Evolutionary conservation across 495 filamentous ascomycete genomes (phyloP).

Genomic region (Hypoxylon intermedium): DNA sequence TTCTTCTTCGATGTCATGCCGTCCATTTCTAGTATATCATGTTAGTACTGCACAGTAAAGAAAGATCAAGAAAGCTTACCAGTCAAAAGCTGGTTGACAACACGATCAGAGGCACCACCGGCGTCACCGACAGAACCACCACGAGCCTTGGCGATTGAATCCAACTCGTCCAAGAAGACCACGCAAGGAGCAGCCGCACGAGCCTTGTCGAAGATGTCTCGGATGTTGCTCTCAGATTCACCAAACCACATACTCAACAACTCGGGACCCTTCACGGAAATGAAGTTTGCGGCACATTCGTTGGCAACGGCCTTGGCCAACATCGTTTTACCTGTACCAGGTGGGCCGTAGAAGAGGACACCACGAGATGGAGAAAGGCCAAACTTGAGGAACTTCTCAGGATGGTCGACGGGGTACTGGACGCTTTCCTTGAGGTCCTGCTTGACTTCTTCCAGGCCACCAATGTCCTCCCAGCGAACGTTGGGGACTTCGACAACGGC

Average conservation of each 20-base stretch:
- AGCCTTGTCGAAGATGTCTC: slow-evolving; percentile 99
- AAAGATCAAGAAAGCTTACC: slow-evolving; percentile 63
- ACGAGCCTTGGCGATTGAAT: slow-evolving; percentile 99
- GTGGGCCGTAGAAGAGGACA: slow-evolving; percentile 98
- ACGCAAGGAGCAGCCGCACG: slow-evolving; percentile 97
- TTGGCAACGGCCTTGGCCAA: slow-evolving; percentile 99
- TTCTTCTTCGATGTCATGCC: slow-evolving; percentile 99
- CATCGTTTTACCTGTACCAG: slow-evolving; percentile 99
- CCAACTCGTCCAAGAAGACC: slow-evolving; percentile 98
- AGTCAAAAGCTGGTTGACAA: slow-evolving; percentile 98
- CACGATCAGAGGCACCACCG: slow-evolving; percentile 97
- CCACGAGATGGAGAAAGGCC: slow-evolving; percentile 96
- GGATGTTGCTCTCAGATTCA: slow-evolving; percentile 99
- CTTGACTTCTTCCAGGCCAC: slow-evolving; percentile 98
- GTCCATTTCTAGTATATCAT: slow-evolving; percentile 78
- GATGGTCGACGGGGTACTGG: slow-evolving; percentile 98
- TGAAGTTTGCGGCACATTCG: slow-evolving; percentile 99
- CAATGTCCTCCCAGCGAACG: slow-evolving; percentile 99
- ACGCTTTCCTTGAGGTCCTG: slow-evolving; percentile 99
- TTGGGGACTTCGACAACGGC: slow-evolving; percentile 99
- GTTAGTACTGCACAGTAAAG: slow-evolving; percentile 50
- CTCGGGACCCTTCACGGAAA: slow-evolving; percentile 98
- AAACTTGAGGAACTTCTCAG: slow-evolving; percentile 99
- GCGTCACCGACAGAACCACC: slow-evolving; percentile 97
- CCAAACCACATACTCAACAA: slow-evolving; percentile 99